phyloP scores from a whole-genome alignment of 768 basidiomycete species.

The Pseudohyphozyma bogoriensis region DNA sequence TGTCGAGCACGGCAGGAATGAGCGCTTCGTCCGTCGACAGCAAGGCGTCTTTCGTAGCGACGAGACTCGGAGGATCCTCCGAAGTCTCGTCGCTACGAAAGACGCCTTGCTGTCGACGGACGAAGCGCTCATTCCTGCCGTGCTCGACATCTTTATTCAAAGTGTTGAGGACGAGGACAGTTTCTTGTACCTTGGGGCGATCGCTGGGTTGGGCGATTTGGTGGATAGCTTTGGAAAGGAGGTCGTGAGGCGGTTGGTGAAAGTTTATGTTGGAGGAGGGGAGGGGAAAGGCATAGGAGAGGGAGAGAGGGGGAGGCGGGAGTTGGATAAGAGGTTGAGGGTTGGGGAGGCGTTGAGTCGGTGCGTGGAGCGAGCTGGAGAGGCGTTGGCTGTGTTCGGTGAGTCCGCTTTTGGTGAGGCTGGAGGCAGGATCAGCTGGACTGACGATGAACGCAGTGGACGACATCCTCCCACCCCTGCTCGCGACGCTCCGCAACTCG shows the following conservation, averaged over 20 bases:
- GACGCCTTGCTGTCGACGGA: constrained; percentile 38
- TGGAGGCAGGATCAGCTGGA: too few relatives aligned
- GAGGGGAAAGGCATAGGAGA: constrained; percentile 42
- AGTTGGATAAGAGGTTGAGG: constrained; percentile 62
- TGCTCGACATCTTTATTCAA: constrained; percentile 76
- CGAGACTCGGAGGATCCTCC: too few relatives aligned
- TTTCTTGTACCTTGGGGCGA: constrained; percentile 86
- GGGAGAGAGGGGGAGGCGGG: constrained; percentile 38
- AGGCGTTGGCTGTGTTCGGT: constrained; percentile 61
- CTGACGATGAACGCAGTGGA: constrained; percentile 44
- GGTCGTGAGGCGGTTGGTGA: constrained; percentile 57
- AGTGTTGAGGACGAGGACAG: constrained; percentile 83
- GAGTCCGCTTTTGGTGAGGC: constrained; percentile 28
- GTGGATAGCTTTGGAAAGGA: constrained; percentile 67
- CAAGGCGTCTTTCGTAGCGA: constrained; percentile 35
- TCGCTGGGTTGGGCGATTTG: constrained; percentile 80
- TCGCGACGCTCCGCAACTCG: constrained; percentile 50
- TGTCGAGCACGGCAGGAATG: constrained; percentile 69
- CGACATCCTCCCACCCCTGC: constrained; percentile 61
- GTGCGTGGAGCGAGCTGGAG: constrained; percentile 63
- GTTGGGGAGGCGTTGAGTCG: constrained; percentile 77
- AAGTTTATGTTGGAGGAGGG: constrained; percentile 48
- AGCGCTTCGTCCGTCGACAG: constrained; percentile 49
- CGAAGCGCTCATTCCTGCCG: constrained; percentile 62
- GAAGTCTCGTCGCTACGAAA: constrained; percentile 47